Base-by-base conservation (phyloP, 441 rosid species). In the Euphorbia schlechtendalii region DNA sequence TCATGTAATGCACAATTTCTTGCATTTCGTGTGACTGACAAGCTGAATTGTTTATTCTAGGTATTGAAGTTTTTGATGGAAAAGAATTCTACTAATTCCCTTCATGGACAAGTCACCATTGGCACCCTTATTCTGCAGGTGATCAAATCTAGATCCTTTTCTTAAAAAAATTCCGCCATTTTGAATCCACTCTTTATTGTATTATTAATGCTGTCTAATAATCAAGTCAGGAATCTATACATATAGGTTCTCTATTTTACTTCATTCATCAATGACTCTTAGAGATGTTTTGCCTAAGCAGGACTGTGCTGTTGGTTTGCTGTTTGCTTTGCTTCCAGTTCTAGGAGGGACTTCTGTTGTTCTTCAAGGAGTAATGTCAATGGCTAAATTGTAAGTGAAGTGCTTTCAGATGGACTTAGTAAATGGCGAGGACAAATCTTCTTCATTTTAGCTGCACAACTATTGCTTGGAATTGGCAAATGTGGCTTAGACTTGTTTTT, bases 291-390 rank as follows among this genome's bases (percentile, higher is more conserved):
- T 56, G 41, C 21, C 59, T 61, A 73, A 8, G 55, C 80, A 80
- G 98, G 98, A 92, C 58, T 92, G 96, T 79, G 96, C 96, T 51
- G 96, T 89, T 69, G 98, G 96, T 53, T 86, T 92, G 87, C 80
- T 92, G 67, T 92, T 89, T 81, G 98, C 98, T 77, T 79, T 92
- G 76, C 98, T 92, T 65, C 96, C 96, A 27, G 89, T 92, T 78
- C 94, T 92, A 71, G 94, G 96, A 70, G 98, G 98, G 63, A 80
- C 87, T 71, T 87, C 92, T 61, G 96, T 96, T 63, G 72, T 86
- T 69, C 88, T 89, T 76, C 96, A 89, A 78, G 96, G 98, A 83
- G 77, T 86, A 70, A 76, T 89, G 65, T 88, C 94, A 66, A 84
- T 92, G 92, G 82, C 88, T 68, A 92, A 89, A 84, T 84, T 87